Base-by-base conservation (phyloP, 192 early-diverging fungal genomes). In the Podila verticillata region DNA sequence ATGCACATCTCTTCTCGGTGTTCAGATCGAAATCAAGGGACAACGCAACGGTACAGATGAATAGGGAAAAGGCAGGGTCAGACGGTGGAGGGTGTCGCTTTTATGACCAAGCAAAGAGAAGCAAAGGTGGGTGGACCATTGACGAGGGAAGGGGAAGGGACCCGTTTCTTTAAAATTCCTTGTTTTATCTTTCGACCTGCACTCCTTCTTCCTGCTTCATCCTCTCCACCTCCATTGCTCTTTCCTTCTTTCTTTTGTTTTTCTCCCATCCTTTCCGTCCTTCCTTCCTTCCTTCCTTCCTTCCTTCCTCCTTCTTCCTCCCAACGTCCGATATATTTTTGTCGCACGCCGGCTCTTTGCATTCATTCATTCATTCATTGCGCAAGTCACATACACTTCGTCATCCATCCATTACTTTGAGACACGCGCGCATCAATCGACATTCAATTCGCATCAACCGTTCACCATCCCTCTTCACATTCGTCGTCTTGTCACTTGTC, bases 121-220 rank as follows among this genome's bases (percentile, higher is more conserved):
- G 17, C 39, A 15, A 3, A 15, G 0, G n/a, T n/a, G n/a, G n/a
- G n/a, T n/a, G n/a, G n/a, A n/a, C n/a, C 36, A 39, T 44, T 1
- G 39, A 44, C 2, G 0, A 0, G 2, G 39, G 17, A 7, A 15
- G 39, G 4, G 1, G 15, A 15, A 2, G 39, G 39, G 39, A 44
- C 47, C 28, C 26, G 6, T 56, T 51, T 57, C 20, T 44, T 68
- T 32, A n/a, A 66, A 66, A 48, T 68, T 57, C 31, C 22, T 36
- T 59, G 35, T 65, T 26, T 17, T 51, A 12, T 22, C 5, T n/a
- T n/a, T n/a, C n/a, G n/a, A n/a, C 9, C 26, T 22, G 26, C 30
- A 20, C 54, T 7, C 48, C 19, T 32, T 30, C 30, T 57, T 20
- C 31, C 13, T 30, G 31, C n/a, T 35, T 17, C 57, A 20, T 47